These are phyloP conservation scores for Elsinoe perseae DNA, from an alignment of 2,329 filamentous ascomycete genomes.

Conservation along the genomic window DNA sequence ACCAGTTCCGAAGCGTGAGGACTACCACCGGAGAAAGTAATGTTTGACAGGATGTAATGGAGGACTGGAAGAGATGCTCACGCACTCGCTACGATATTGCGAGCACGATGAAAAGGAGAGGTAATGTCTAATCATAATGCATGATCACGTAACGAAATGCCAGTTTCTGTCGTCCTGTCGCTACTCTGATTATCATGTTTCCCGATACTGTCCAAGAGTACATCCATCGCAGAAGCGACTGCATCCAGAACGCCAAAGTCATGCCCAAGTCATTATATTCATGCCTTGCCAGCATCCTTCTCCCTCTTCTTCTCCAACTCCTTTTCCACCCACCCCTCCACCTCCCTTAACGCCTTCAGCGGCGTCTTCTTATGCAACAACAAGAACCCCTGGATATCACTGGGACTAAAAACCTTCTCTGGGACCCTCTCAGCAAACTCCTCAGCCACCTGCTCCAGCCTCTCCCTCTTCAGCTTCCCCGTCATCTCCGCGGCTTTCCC, in stretches of 20 bases:
- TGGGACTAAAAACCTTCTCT: conserved; percentile 43
- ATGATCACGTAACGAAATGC: neutral
- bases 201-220: neutral
- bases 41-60: neutral
- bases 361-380: conserved; percentile 45
- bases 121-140: conserved; percentile 12
- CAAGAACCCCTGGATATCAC: conserved; percentile 48
- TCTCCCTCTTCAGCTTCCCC: neutral
- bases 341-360: conserved; percentile 36
- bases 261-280: neutral
- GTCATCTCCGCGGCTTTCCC: conserved; percentile 24
- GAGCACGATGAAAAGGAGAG: neutral
- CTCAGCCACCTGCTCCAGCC: conserved; percentile 36
- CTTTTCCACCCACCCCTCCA: conserved; percentile 34
- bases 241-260: neutral
- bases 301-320: conserved; percentile 28
- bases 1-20: neutral
- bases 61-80: neutral
- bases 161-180: neutral
- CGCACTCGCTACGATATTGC: neutral
- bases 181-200: neutral
- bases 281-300: conserved; percentile 15
- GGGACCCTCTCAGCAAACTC: conserved; percentile 42
- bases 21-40: no score
- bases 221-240: neutral